Conservation (phyloP, 805 yeast species). For the Saccharomycopsis sp. region DNA sequence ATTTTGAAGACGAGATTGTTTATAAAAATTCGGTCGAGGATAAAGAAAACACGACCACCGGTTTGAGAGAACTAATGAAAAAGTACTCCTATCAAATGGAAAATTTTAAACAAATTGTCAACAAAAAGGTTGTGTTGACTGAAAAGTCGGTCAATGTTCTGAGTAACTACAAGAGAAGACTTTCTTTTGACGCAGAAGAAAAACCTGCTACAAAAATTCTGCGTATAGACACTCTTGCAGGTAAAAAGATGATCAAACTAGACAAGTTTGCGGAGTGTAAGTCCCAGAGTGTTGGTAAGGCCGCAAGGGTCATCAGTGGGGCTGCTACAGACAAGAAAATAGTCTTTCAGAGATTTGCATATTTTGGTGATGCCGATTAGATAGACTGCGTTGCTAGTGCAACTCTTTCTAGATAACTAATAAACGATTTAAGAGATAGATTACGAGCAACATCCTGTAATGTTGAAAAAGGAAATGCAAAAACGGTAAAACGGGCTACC, state of each 20-base stretch:
- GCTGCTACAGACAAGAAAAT: not conserved
- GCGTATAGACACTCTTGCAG: not conserved
- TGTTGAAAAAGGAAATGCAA: too few relatives aligned
- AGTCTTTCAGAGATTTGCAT: not conserved
- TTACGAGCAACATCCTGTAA: too few relatives aligned
- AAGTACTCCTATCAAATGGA: not conserved
- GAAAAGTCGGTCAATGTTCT: not conserved
- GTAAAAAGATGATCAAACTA: not conserved
- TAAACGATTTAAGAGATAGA: too few relatives aligned
- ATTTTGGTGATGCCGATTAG: not conserved
- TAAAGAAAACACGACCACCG: not conserved
- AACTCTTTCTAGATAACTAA: too few relatives aligned
- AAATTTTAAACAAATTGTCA: not conserved
- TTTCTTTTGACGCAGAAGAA: not conserved
- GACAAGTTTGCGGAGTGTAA: not conserved
- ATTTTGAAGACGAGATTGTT: constrained; percentile 1
- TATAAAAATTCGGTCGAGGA: not conserved
- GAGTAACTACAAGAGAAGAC: not conserved
- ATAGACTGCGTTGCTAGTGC: not conserved
- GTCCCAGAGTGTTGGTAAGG: not conserved
- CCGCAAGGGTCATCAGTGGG: not conserved
- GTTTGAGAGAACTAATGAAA: not conserved
- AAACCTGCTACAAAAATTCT: not conserved
- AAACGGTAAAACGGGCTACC: too few relatives aligned
- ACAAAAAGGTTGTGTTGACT: not conserved